These are phyloP conservation scores for Camelina laxa DNA, from an alignment of 345 rosid species.

Conservation along the genomic window DNA sequence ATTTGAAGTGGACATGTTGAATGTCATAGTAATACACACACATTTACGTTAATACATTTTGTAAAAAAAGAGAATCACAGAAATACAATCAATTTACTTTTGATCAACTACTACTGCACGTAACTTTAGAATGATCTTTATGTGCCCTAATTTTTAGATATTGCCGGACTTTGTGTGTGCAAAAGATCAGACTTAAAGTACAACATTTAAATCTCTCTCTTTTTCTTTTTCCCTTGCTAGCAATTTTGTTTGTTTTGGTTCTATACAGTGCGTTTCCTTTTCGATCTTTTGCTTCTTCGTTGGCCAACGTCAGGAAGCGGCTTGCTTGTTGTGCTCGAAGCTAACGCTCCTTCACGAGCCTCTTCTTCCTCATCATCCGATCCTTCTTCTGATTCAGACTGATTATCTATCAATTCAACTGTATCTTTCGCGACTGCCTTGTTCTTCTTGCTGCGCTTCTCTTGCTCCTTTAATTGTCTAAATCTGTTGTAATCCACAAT, in stretches of 20 bases:
- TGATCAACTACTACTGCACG: constrained; percentile 13
- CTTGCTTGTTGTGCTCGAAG: constrained; percentile 61
- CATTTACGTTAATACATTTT: constrained; percentile 27
- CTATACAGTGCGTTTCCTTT: constrained; percentile 82
- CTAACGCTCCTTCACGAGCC: constrained; percentile 72
- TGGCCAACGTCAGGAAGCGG: constrained; percentile 63
- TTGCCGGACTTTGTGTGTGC: constrained; percentile 30
- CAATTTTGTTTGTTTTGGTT: constrained; percentile 22
- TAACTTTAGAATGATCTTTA: constrained; percentile 28
- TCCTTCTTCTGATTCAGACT: constrained; percentile 68
- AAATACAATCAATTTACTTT: constrained; percentile 29
- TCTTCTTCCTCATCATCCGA: constrained; percentile 67
- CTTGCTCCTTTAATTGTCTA: constrained; percentile 75
- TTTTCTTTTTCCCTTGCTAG: constrained; percentile 2
- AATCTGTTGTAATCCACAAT: constrained; percentile 56
- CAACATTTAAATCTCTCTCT: constrained; percentile 12
- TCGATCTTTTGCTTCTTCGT: constrained; percentile 89
- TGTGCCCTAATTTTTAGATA: constrained; percentile 14
- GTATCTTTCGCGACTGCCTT: constrained; percentile 63
- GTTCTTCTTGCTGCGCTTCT: constrained; percentile 57
- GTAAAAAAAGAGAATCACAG: constrained; percentile 13
- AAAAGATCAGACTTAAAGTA: constrained; percentile 35
- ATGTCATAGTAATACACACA: constrained; percentile 20
- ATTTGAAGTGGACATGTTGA: neutral
- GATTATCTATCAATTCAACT: constrained; percentile 50